phyloP scores from a whole-genome alignment of 805 yeast species.

The Hanseniaspora guilliermondii region DNA sequence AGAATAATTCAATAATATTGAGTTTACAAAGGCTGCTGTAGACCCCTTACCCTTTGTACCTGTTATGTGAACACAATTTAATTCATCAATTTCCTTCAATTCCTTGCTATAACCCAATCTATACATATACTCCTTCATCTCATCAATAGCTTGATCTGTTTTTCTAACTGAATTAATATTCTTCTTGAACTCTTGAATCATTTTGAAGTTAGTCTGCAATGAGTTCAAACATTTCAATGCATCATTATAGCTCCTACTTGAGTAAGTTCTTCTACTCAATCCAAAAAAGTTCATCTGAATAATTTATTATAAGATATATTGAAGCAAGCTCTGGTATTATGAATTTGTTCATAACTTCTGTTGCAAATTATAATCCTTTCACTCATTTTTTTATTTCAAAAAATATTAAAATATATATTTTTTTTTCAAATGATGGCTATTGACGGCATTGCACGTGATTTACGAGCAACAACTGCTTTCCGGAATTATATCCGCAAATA shows the following conservation, averaged over 20 bases:
- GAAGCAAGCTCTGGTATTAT: neutral
- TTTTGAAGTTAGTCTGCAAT: constrained; percentile 81
- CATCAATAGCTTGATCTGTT: constrained; percentile 57
- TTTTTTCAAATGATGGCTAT: too few relatives aligned
- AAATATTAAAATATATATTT: too few relatives aligned
- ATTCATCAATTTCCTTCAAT: constrained; percentile 36
- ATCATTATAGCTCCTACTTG: constrained; percentile 35
- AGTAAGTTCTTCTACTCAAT: neutral
- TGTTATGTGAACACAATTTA: constrained; percentile 81
- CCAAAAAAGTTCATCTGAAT: neutral
- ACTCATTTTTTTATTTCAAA: too few relatives aligned
- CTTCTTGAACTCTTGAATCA: constrained; percentile 50
- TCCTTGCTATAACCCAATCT: constrained; percentile 53
- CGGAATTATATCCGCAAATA: too few relatives aligned
- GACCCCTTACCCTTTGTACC: constrained; percentile 99
- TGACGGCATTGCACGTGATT: too few relatives aligned
- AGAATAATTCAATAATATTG: constrained; percentile 57
- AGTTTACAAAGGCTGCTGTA: constrained; percentile 85
- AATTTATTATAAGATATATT: neutral
- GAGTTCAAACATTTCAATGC: constrained; percentile 78
- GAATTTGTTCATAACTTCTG: neutral
- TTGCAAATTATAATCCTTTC: neutral
- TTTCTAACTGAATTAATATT: constrained; percentile 33
- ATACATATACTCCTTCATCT: constrained; percentile 71
- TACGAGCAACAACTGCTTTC: too few relatives aligned